phyloP scores from a whole-genome alignment of 805 yeast genomes.

The Cyberlindnera bimundalis region DNA sequence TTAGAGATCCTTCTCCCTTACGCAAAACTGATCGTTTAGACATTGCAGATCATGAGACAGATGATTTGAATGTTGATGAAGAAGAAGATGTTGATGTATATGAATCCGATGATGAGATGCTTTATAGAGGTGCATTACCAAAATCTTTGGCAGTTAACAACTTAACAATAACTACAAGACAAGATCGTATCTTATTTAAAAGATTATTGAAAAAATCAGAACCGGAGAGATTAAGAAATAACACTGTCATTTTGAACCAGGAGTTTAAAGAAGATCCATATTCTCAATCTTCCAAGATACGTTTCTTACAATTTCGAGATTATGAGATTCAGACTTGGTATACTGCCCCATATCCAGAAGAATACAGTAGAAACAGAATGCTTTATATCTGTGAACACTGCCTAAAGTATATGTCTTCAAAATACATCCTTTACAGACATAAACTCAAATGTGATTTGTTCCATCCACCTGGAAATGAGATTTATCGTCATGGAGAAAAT shows the following conservation, averaged over 20 bases:
- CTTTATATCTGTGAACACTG: constrained; percentile 83
- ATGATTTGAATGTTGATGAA: constrained; percentile 26
- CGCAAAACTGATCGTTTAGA: constrained; percentile 18
- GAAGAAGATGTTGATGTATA: constrained; percentile 14
- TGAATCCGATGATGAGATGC: constrained; percentile 49
- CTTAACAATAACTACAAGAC: constrained; percentile 54
- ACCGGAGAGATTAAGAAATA: constrained; percentile 34
- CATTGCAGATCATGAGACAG: constrained; percentile 23
- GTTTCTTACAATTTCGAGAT: constrained; percentile 65
- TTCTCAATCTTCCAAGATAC: constrained; percentile 22
- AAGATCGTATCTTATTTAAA: constrained; percentile 50
- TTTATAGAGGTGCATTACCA: constrained; percentile 62
- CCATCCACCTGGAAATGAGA: constrained; percentile 90
- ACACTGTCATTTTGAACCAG: constrained; percentile 31
- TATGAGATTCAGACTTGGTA: constrained; percentile 88
- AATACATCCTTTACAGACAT: constrained; percentile 67
- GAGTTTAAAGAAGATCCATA: constrained; percentile 7
- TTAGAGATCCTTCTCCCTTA: constrained; percentile 27
- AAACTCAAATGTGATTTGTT: constrained; percentile 62
- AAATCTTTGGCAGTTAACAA: constrained; percentile 57
- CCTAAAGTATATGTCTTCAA: constrained; percentile 71
- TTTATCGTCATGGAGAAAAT: constrained; percentile 67
- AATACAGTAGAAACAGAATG: constrained; percentile 58
- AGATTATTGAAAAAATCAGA: constrained; percentile 38
- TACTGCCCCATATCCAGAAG: constrained; percentile 89